Evolutionary conservation across 306 rosid species (phyloP).

Genomic region (Quercus cerris): DNA sequence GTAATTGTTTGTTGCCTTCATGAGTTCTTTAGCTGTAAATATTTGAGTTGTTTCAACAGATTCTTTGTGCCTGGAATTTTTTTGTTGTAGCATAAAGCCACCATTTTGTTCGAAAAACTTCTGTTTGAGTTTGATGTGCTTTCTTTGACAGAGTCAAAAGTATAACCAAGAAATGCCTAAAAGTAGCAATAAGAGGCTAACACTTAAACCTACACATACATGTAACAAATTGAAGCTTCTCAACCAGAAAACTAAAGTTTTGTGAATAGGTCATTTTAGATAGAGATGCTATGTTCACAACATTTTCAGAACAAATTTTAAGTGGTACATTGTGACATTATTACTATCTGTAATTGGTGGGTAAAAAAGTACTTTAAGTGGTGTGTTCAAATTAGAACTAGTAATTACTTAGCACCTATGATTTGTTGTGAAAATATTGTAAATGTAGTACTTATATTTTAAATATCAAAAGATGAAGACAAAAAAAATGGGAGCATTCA

Average conservation of each 20-base stretch:
- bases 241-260: not conserved
- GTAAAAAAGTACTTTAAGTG: no score
- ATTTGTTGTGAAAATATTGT: no score
- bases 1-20: slow-evolving; percentile 18
- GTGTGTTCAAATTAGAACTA: no score
- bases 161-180: not conserved
- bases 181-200: not conserved
- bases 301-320: no score
- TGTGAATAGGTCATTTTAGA: no score
- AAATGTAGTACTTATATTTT: no score
- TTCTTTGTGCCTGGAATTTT: not conserved
- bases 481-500: no score
- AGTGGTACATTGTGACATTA: no score
- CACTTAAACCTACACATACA: not conserved
- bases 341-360: no score
- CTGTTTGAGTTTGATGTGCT: not conserved
- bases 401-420: fast-evolving
- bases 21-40: not conserved
- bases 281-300: no score
- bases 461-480: no score
- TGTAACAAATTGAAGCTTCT: not conserved
- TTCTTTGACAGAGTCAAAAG: not conserved
- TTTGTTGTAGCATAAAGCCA: not conserved
- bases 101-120: not conserved
- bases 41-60: not conserved